Evolutionary conservation across 352 stramenopile genomes (phyloP), one percentile per base, ranked within the genome.

Genomic region (Globisporangium rhizosaccharum): DNA sequence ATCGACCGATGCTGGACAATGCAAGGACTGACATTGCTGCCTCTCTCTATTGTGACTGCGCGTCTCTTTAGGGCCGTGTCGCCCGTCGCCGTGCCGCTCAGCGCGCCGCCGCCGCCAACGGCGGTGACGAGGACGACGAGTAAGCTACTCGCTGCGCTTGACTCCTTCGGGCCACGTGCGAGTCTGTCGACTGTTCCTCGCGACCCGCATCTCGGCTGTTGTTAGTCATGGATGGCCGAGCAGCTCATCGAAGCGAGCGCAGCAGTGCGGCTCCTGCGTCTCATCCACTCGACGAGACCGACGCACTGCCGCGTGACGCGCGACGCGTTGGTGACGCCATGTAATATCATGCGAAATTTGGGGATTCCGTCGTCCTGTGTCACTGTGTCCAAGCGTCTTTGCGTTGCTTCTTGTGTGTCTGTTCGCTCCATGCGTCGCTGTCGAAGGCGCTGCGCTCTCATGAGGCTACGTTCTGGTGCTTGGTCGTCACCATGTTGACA

Each of bases 41-140:
- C 25, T 62, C 1, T 33, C 18, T 62, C 14, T 55, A 37, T 36
- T 66, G 25, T 41, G 12, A 10, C 33, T 50, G 47, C 58, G 53
- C 39, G 3, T 26, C 5, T 12, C 53, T 67, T 62, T 59, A 85
- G 59, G 97, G 97, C 75, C 96, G 97, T 82, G 93, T 99, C 63
- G 96, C 96, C 54, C 87, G 95, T 82, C 91, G 96, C 77, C 85
- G 96, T 75, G 93, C 93, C 56, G 94, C 93, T 25, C 85, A 95
- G 68, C 94, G 93, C 70, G 94, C 94, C 59, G 94, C 94, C 41
- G 92, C 89, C 59, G 83, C 82, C 60, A 90, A 87, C 65, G 94
- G 89, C 61, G 94, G 70, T 59, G 83, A 92, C 55, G 76, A 86
- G 56, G 85, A 94, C 66, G 85, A 94, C 61, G 83, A 92, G 68